Base-by-base conservation (phyloP, 371 early-diverging fungal genomes). In the Mortierella sp. region DNA sequence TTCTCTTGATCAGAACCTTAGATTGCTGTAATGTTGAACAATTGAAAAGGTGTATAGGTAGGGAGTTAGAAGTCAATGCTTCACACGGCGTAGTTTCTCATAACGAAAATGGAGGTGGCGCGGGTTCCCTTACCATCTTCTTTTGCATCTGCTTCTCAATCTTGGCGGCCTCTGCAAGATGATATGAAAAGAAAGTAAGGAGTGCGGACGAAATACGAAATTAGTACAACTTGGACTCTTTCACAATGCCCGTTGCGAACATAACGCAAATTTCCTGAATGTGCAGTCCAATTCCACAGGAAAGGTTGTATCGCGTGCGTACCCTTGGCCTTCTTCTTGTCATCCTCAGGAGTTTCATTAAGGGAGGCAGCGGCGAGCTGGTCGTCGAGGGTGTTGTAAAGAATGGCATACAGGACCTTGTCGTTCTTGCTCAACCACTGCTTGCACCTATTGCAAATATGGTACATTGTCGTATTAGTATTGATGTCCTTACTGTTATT, bases 121-220 rank as follows among this genome's bases (percentile, higher is more conserved):
- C 27, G 7, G 16, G 21, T 27, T 24, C 27, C 35, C 75, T 71
- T 92, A 92, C 95, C 92, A 91, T 90, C 88, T 95, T 95, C 90
- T 95, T 95, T 77, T 94, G 92, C 65, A 89, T 90, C 82, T 95
- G 96, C 63, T 94, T 91, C 76, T 94, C 95, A 71, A 95, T 83
- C 82, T 95, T 95, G 48, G 96, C 96, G 77, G 95, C 95, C 75
- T 90, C 92, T 88, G 60, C 70, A 49, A 38, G 24, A 16, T 1
- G 18, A 41, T 65, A 2, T 29, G 56, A 27, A 70, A 55, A 43
- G 29, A 1, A 68, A 41, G 70, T 32, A 77, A 74, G 7, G 4
- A 27, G 41, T 70, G 46, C 16, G 56, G 38, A 51, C 24, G 43
- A 75, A 32, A 63, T 56, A 51, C 11, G 29, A 75, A 32, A 63